Evolutionary conservation across 2,329 filamentous ascomycete species (phyloP).

Genomic region (Claviceps arundinis): DNA sequence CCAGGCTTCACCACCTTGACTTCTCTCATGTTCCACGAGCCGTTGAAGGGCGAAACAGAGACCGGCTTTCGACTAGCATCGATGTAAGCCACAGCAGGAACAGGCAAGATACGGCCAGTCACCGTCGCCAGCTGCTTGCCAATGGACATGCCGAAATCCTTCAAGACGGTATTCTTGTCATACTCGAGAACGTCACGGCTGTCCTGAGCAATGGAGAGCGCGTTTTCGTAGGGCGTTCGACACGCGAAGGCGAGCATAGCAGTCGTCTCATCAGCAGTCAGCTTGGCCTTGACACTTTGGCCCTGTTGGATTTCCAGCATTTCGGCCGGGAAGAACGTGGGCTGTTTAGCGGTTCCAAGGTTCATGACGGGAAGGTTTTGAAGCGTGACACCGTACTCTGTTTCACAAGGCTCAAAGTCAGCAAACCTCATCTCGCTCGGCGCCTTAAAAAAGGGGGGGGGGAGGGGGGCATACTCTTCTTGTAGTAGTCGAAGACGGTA

Average conservation of each 20-base stretch:
- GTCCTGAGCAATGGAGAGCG: slow-evolving; percentile 45
- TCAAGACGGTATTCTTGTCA: slow-evolving; percentile 30
- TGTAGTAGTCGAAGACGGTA: slow-evolving; percentile 31
- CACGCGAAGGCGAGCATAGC: slow-evolving; percentile 64
- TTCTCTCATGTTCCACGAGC: slow-evolving; percentile 56
- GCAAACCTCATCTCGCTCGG: not conserved
- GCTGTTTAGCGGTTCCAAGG: slow-evolving; percentile 41
- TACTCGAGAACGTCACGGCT: slow-evolving; percentile 47
- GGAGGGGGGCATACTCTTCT: slow-evolving; percentile 24
- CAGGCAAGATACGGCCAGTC: slow-evolving; percentile 49
- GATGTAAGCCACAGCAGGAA: slow-evolving; percentile 49
- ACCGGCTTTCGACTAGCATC: slow-evolving; percentile 10
- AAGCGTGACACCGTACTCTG: slow-evolving; percentile 23
- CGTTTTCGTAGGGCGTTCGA: slow-evolving; percentile 52
- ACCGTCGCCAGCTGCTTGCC: slow-evolving; percentile 55
- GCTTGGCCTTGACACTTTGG: slow-evolving; percentile 47
- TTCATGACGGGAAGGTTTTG: slow-evolving; percentile 49
- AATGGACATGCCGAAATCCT: slow-evolving; percentile 50
- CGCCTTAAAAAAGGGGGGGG: not conserved
- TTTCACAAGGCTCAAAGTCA: not conserved
- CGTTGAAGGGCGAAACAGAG: slow-evolving; percentile 27
- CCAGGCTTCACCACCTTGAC: slow-evolving; percentile 43
- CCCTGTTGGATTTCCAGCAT: slow-evolving; percentile 49
- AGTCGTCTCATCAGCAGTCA: slow-evolving; percentile 47
- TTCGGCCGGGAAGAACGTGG: slow-evolving; percentile 55